These are phyloP conservation scores for Hypomontagnella monticulosa DNA, from an alignment of 495 filamentous ascomycete genomes.

Conservation along the genomic window DNA sequence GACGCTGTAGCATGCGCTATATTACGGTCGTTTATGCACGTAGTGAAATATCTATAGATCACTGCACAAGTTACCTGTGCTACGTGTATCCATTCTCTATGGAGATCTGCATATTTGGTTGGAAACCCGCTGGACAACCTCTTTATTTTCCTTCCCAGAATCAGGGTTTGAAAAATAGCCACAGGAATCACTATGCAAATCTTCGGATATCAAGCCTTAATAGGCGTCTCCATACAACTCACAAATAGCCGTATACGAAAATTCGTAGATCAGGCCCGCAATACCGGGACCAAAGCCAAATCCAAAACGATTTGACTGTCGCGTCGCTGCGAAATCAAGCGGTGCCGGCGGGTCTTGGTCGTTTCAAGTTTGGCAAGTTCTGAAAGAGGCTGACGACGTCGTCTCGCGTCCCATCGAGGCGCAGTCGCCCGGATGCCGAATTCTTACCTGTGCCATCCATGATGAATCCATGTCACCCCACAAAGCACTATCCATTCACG, in stretches of 20 bases:
- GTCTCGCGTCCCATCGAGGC: conserved; percentile 29
- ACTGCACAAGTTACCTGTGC: too few relatives aligned
- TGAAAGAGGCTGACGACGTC: conserved; percentile 33
- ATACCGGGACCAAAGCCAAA: conserved; percentile 12
- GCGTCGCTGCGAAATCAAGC: conserved; percentile 25
- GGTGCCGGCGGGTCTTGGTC: conserved; percentile 18
- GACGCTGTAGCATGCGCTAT: conserved; percentile 1
- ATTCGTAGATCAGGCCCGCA: conserved; percentile 11
- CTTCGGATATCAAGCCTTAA: not conserved
- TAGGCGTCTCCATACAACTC: not conserved
- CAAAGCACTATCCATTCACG: conserved; percentile 17
- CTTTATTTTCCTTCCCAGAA: not conserved
- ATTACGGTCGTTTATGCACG: conserved; percentile 19
- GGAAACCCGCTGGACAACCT: conserved; percentile 1
- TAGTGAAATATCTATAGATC: not conserved
- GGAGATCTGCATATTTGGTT: conserved; percentile 1
- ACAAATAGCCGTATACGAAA: not conserved
- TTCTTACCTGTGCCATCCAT: not conserved
- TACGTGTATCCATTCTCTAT: too few relatives aligned
- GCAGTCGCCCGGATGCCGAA: conserved; percentile 31
- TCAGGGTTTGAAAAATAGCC: not conserved
- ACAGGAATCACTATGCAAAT: not conserved
- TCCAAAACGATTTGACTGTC: conserved; percentile 20
- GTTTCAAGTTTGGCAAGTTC: conserved; percentile 26
- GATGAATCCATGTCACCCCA: not conserved